These are phyloP conservation scores for Diaporthe amygdali DNA, from an alignment of 2,329 filamentous ascomycete species.

Conservation along the genomic window DNA sequence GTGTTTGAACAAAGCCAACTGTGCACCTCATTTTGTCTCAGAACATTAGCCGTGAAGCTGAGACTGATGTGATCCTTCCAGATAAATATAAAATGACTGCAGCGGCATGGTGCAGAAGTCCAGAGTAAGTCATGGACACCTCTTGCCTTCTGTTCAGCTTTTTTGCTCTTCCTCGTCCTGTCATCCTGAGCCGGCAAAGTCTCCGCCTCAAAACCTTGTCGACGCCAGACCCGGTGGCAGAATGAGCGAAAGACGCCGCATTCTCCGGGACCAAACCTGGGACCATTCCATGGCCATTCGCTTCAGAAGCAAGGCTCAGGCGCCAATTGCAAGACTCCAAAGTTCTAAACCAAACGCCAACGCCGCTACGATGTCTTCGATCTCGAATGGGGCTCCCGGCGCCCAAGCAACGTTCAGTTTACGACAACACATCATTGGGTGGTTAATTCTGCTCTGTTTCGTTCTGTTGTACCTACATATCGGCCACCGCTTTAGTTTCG, in stretches of 20 bases:
- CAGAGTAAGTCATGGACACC: neutral
- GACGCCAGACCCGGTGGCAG: neutral
- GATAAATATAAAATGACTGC: neutral
- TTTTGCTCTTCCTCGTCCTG: neutral
- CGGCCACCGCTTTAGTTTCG: neutral
- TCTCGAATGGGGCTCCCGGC: neutral
- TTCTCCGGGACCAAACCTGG: neutral
- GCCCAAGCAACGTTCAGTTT: neutral
- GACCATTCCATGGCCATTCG: neutral
- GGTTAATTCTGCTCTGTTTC: neutral
- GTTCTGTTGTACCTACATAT: neutral
- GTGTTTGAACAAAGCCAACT: neutral
- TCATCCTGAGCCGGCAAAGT: neutral
- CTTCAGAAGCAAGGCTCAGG: neutral
- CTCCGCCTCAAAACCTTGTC: neutral
- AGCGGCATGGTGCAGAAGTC: no score
- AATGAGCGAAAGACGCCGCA: neutral
- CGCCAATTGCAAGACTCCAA: neutral
- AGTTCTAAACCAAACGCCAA: neutral
- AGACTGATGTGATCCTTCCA: no score
- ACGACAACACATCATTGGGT: neutral
- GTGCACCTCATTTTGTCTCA: neutral
- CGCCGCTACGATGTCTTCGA: no score
- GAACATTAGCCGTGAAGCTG: neutral
- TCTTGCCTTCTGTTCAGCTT: neutral